Conservation (phyloP, 2,329 filamentous ascomycete genomes). For the Ceratocystis papillata region DNA sequence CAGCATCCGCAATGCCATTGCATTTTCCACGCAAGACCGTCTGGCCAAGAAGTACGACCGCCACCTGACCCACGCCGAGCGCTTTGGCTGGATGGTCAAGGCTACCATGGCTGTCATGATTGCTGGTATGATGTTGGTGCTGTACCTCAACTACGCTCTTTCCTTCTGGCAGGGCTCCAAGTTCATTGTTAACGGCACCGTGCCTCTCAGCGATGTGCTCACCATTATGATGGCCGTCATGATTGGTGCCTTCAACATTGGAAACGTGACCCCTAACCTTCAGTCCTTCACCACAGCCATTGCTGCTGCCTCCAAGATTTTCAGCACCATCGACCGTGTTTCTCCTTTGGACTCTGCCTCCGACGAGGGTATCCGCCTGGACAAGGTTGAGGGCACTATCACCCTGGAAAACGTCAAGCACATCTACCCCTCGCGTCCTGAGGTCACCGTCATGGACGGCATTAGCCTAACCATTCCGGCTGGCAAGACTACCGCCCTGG, state of each 20-base stretch:
- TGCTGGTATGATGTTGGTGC: conserved; percentile 67
- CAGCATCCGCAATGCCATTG: conserved; percentile 82
- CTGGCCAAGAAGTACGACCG: conserved; percentile 75
- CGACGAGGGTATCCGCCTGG: conserved; percentile 58
- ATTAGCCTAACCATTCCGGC: conserved; percentile 72
- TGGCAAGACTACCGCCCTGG: conserved; percentile 84
- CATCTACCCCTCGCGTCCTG: conserved; percentile 86
- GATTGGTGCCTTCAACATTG: conserved; percentile 84
- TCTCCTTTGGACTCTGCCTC: conserved; percentile 74
- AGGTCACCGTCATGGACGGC: conserved; percentile 77
- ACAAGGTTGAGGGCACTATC: conserved; percentile 63
- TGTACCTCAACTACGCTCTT: conserved; percentile 79
- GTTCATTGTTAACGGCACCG: conserved; percentile 56
- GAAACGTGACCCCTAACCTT: conserved; percentile 73
- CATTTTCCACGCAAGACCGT: conserved; percentile 87
- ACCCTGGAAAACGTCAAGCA: conserved; percentile 76
- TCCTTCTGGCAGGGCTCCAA: conserved; percentile 80
- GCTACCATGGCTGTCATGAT: conserved; percentile 65
- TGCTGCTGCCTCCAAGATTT: conserved; percentile 83
- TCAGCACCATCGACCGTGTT: conserved; percentile 76
- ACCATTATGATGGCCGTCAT: conserved; percentile 85
- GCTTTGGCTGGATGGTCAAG: conserved; percentile 67
- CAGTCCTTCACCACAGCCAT: conserved; percentile 78
- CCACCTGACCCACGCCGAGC: conserved; percentile 62
- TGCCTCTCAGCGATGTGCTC: conserved; percentile 59